Percentiles rank a stretch among this genome's conserved stretches.
Evolutionary conservation across 2,329 filamentous ascomycete species (phyloP).

Genomic region (Emericellopsis atlantica): DNA sequence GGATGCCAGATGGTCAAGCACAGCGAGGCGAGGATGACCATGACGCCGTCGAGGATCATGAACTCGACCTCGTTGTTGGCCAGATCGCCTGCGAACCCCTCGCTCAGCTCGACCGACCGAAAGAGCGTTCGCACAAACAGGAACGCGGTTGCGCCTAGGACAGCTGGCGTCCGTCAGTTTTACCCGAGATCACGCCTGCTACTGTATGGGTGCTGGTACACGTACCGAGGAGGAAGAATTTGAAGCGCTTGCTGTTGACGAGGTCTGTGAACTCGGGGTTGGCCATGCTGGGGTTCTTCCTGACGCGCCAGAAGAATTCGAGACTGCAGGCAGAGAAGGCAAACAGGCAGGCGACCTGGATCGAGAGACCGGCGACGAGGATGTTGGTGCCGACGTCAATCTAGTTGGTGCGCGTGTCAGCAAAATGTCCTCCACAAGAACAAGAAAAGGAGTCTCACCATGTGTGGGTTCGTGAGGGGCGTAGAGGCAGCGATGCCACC

Average conservation of each 20-base stretch:
- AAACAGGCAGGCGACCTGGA: slow-evolving; percentile 22
- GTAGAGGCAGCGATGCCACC: slow-evolving; percentile 28
- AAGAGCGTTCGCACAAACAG: slow-evolving; percentile 51
- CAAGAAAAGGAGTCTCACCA: no score
- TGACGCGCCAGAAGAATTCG: no score
- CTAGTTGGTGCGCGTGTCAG: slow-evolving; percentile 7
- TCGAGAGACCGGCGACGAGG: slow-evolving; percentile 38
- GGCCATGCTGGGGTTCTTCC: no score
- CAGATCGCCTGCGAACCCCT: slow-evolving; percentile 45
- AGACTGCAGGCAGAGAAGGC: background rate
- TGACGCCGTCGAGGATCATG: slow-evolving; percentile 38
- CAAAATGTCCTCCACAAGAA: background rate
- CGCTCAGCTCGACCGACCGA: slow-evolving; percentile 48
- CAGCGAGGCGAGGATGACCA: slow-evolving; percentile 29
- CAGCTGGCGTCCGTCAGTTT: slow-evolving; percentile 39
- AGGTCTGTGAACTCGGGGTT: no score
- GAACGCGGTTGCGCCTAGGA: slow-evolving; percentile 17
- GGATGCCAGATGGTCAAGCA: slow-evolving; percentile 21
- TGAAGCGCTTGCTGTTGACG: no score
- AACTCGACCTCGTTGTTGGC: slow-evolving; percentile 39
- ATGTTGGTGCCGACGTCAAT: slow-evolving; percentile 32
- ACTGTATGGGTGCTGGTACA: no score
- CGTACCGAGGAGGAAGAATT: no score
- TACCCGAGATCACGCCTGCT: no score
- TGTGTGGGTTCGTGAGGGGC: background rate